These are phyloP conservation scores for Candida multigemmis DNA, from an alignment of 805 yeast genomes.

Conservation along the genomic window DNA sequence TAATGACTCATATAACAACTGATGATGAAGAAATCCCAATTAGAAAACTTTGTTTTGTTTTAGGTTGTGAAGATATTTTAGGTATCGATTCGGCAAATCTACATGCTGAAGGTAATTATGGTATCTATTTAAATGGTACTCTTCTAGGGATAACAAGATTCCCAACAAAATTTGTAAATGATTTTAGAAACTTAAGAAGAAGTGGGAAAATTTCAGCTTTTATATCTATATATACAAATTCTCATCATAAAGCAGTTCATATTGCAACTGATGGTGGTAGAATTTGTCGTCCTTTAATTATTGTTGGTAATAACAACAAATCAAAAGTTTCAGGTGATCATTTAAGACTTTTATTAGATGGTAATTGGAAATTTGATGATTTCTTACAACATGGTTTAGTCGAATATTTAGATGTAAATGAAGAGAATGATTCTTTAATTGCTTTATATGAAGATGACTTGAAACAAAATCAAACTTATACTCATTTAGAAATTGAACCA, in stretches of 20 bases:
- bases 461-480: conserved; percentile 39
- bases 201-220: conserved; percentile 81
- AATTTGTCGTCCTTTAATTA: conserved; percentile 92
- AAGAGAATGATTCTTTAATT: conserved; percentile 89
- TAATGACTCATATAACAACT: conserved; percentile 98
- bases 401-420: conserved; percentile 94
- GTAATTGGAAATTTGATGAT: conserved; percentile 83
- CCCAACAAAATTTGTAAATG: conserved; percentile 72
- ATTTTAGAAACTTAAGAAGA: conserved; percentile 76
- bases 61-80: conserved; percentile 86
- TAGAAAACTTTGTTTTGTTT: conserved; percentile 58
- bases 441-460: conserved; percentile 70
- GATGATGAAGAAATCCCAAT: conserved; percentile 95
- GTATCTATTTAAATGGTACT: conserved; percentile 91
- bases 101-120: conserved; percentile 70
- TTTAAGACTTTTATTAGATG: conserved; percentile 50
- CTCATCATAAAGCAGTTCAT: conserved; percentile 88
- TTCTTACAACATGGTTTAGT: conserved; percentile 80
- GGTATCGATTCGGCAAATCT: conserved; percentile 76
- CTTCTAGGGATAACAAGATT: conserved; percentile 82
- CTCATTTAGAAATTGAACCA: conserved; percentile 94
- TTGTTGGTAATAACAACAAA: conserved; percentile 58
- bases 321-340: conserved; percentile 70
- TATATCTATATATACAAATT: conserved; percentile 81
- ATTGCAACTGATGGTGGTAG: conserved; percentile 99